Percentiles rank a stretch among this genome's conserved stretches.
These are phyloP conservation scores for Abortiporus biennis DNA, from an alignment of 1,284 basidiomycete genomes.

Conservation along the genomic window DNA sequence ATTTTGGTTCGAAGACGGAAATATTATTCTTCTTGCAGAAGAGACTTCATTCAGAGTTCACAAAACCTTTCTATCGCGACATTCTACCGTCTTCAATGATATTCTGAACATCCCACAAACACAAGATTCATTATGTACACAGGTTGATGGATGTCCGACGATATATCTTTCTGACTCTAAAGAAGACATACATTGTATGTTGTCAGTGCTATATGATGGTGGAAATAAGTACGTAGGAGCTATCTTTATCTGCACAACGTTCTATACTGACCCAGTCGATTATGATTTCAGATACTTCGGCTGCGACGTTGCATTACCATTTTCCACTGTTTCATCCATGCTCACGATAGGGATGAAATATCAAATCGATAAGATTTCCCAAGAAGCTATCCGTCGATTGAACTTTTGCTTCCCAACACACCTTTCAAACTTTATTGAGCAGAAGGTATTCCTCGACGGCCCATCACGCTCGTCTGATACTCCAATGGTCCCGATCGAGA, in stretches of 20 bases:
- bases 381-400: constrained; percentile 1
- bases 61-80: constrained; percentile 48
- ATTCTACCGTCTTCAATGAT: constrained; percentile 53
- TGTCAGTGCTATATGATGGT: background rate
- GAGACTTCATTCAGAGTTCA: constrained; percentile 45
- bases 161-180: background rate
- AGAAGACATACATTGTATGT: background rate
- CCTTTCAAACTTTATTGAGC: too few species aligned
- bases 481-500: constrained; percentile 1
- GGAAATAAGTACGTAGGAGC: background rate
- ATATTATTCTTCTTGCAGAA: constrained; percentile 42
- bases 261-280: too few species aligned
- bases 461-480: too few species aligned
- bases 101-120: constrained; percentile 55
- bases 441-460: too few species aligned
- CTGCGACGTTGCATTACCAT: background rate
- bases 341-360: background rate
- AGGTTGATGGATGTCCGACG: background rate
- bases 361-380: background rate
- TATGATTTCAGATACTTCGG: too few species aligned
- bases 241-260: too few species aligned
- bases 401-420: background rate
- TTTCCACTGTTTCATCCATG: background rate
- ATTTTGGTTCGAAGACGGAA: constrained; percentile 58
- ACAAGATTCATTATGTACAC: constrained; percentile 22